Percentiles rank a stretch among this genome's conserved stretches.
Evolutionary conservation across 352 stramenopile genomes (phyloP).

Genomic region (Aphanomyces astaci): DNA sequence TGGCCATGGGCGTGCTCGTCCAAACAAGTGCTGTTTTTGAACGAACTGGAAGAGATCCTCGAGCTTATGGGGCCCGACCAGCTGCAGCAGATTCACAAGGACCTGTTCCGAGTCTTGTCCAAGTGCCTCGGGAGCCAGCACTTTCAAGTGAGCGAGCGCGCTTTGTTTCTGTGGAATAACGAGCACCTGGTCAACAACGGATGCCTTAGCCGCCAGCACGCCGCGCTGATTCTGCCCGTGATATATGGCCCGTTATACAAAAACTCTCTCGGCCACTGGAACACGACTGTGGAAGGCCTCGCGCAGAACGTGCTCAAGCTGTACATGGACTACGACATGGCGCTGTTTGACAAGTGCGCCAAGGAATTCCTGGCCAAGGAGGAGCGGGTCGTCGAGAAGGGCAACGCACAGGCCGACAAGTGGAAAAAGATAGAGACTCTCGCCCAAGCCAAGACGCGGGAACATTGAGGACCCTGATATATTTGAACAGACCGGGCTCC

Average conservation of each 20-base stretch:
- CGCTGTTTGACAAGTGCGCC: constrained; percentile 87
- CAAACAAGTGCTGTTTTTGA: constrained; percentile 96
- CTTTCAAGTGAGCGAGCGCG: constrained; percentile 95
- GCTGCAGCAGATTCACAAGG: constrained; percentile 64
- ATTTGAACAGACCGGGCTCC: no score
- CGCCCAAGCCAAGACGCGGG: constrained; percentile 53
- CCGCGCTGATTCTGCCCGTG: constrained; percentile 88
- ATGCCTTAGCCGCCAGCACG: constrained; percentile 90
- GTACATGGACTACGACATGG: constrained; percentile 92
- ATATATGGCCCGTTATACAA: constrained; percentile 89
- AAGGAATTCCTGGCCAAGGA: constrained; percentile 80
- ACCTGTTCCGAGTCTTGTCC: constrained; percentile 68
- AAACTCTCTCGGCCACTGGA: constrained; percentile 92
- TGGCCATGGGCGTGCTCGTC: constrained; percentile 92
- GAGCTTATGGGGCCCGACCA: constrained; percentile 89
- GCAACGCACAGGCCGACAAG: constrained; percentile 79
- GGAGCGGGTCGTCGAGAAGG: constrained; percentile 53
- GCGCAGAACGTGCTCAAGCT: constrained; percentile 86
- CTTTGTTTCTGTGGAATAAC: constrained; percentile 99
- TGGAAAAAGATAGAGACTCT: constrained; percentile 92
- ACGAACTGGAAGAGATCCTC: constrained; percentile 98
- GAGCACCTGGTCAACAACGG: constrained; percentile 95
- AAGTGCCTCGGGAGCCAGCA: constrained; percentile 91
- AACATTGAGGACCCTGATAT: constrained; percentile 4
- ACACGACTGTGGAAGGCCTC: constrained; percentile 95